phyloP scores from a whole-genome alignment of 306 rosid species.

The Quercus suber region DNA sequence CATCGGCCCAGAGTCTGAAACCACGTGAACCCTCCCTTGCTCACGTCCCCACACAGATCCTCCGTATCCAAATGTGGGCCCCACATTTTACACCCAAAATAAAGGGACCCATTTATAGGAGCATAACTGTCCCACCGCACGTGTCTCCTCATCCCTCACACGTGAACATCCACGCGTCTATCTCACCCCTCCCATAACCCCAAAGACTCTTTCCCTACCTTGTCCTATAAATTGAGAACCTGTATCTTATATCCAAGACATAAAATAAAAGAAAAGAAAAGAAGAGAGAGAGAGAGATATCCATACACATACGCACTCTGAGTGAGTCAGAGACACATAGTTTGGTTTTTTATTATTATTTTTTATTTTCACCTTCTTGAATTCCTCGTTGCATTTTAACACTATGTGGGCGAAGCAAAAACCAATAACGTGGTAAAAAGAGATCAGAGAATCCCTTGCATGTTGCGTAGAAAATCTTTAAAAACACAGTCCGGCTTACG shows the following conservation, averaged over 20 bases:
- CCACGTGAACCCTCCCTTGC: constrained; percentile 55
- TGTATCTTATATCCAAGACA: constrained; percentile 48
- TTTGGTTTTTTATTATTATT: not conserved
- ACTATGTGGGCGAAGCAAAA: not conserved
- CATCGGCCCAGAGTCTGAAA: constrained; percentile 34
- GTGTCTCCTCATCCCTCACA: constrained; percentile 37
- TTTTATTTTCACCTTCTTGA: not conserved
- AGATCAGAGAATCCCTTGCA: constrained; percentile 35
- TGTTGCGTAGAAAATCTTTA: constrained; percentile 65
- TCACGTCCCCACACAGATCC: constrained; percentile 72
- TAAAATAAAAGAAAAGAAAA: not conserved
- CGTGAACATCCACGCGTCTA: constrained; percentile 50
- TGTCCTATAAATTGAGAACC: constrained; percentile 59
- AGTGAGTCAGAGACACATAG: constrained; percentile 6
- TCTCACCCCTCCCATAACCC: not conserved
- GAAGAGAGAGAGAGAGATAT: constrained; percentile 15
- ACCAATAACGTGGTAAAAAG: not conserved
- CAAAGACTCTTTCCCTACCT: not conserved
- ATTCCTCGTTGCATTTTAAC: not conserved
- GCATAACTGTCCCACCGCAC: constrained; percentile 28
- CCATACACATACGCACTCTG: not conserved
- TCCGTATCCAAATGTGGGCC: constrained; percentile 71
- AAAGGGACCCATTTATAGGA: not conserved
- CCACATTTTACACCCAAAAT: constrained; percentile 3
- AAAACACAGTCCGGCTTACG: constrained; percentile 65